Evolutionary conservation across 2,329 filamentous ascomycete species (phyloP), one percentile per base, ranked within the genome.

Genomic region (Ilyonectria mors-panacis): DNA sequence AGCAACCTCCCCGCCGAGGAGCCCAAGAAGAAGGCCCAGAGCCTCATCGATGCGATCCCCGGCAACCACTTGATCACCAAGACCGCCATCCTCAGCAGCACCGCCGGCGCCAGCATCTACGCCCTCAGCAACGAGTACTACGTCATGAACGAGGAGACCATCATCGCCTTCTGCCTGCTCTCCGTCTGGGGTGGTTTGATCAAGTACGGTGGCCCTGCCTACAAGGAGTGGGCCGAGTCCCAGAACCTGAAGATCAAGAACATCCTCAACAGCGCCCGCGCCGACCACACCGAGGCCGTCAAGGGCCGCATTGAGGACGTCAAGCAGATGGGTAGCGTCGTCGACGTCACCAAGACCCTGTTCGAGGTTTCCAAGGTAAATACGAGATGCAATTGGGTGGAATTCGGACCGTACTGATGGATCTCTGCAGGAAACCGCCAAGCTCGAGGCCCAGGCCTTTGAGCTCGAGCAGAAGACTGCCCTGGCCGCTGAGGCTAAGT

Each of bases 51-150:
- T 79, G 87, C 95, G 72, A 89, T 99, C 61, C 96, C 96, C 79
- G 96, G 97, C 78, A 97, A 90, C 89, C 95, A 89, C 80, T 87
- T 98, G 73, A 86, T 97, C 81, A 97, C 94, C 84, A 99, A 99
- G 92, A 94, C 94, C 76, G 96, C 96, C 79, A 95, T 98, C 81
- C 92, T 99, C 79, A 98, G 95, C 80, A 95, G 94, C 78, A 92
- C 92, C 73, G 94, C 96, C 79, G 95, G 93, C 85, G 85, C 97
- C 77, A 95, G 93, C 79, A 89, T 97, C 83, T 97, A 96, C 81
- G 96, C 94, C 80, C 94, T 99, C 86, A 97, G 93, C 91, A 99
- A 97, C 87, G 96, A 99, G 90, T 94, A 98, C 88, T 98, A 98
- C 86, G 94, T 99, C 82, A 89, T 99, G 85, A 99, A 99, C 87